Percentiles rank a stretch among this genome's conserved stretches.
Evolutionary conservation across 495 filamentous ascomycete species (phyloP).

Genomic region (Bryoglossum gracile): DNA sequence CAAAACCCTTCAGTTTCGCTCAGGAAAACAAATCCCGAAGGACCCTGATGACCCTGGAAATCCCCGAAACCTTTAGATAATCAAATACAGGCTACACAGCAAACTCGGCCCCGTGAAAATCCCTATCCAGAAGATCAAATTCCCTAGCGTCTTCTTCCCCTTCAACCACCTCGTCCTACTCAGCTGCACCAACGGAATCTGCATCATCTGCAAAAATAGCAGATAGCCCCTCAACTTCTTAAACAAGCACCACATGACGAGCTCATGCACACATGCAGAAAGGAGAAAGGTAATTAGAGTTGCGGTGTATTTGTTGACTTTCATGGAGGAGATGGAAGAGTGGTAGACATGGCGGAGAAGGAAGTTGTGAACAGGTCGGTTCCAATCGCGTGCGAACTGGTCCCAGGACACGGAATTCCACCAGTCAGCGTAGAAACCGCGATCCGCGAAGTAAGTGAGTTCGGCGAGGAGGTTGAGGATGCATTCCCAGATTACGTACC

Average conservation of each 20-base stretch:
- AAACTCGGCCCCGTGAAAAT: constrained; percentile 64
- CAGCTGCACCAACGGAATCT: constrained; percentile 57
- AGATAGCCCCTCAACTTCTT: constrained; percentile 63
- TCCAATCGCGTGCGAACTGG: constrained; percentile 68
- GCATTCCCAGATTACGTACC: constrained; percentile 78
- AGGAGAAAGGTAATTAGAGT: constrained; percentile 69
- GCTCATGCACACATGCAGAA: constrained; percentile 52
- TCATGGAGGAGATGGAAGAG: constrained; percentile 60
- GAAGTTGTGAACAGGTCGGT: constrained; percentile 55
- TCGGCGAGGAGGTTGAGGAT: constrained; percentile 70
- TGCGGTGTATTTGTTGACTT: constrained; percentile 58
- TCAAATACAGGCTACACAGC: constrained; percentile 61
- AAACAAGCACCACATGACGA: constrained; percentile 8
- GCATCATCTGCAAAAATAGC: constrained; percentile 60
- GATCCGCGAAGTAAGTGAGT: constrained; percentile 66
- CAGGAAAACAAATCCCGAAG: too few relatives aligned
- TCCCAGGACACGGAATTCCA: constrained; percentile 46
- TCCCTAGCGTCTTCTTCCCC: constrained; percentile 52
- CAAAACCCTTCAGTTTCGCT: too few relatives aligned
- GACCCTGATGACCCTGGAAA: too few relatives aligned
- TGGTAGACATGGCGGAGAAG: constrained; percentile 70
- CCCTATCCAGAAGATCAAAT: constrained; percentile 68
- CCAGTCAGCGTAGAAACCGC: constrained; percentile 69
- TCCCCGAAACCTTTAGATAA: too few relatives aligned
- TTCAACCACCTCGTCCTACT: constrained; percentile 56